Evolutionary conservation across 75 land plant genomes (phyloP).

Genomic region (Pinus albicaulis): DNA sequence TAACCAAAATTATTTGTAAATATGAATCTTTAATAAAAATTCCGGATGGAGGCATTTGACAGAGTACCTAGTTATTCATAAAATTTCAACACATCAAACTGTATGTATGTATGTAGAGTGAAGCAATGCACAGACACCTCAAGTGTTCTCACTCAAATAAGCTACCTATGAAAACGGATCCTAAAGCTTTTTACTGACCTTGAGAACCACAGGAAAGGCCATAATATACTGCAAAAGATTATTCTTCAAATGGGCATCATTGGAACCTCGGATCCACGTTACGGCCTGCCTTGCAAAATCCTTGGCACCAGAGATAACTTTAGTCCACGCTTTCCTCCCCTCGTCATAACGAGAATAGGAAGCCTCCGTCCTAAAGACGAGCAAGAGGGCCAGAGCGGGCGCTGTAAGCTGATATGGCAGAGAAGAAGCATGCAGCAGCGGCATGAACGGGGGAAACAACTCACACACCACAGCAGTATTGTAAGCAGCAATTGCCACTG

Average conservation of each 20-base stretch:
- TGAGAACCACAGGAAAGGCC: constrained; percentile 86
- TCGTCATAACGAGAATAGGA: constrained; percentile 87
- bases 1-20: too few relatives aligned
- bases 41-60: too few relatives aligned
- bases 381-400: constrained; percentile 83
- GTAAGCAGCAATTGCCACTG: constrained; percentile 55
- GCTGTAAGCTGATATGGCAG: constrained; percentile 94
- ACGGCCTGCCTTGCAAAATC: constrained; percentile 61
- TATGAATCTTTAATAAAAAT: too few relatives aligned
- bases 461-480: constrained; percentile 44
- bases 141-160: too few relatives aligned
- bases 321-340: constrained; percentile 74
- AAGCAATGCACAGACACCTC: too few relatives aligned
- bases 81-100: too few relatives aligned
- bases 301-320: constrained; percentile 34
- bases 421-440: constrained; percentile 57
- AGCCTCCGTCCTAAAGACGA: constrained; percentile 90
- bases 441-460: constrained; percentile 44
- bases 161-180: too few relatives aligned
- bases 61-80: too few relatives aligned
- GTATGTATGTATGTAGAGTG: too few relatives aligned
- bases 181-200: constrained; percentile 30
- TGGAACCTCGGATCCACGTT: constrained; percentile 21
- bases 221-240: constrained; percentile 64
- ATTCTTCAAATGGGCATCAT: constrained; percentile 31